A percentile compares a stretch with the other conserved stretches of the same genome.
phyloP scores from a whole-genome alignment of 225 moss, liverwort and hornwort genomes.

The Pseudoscleropodium purum region DNA sequence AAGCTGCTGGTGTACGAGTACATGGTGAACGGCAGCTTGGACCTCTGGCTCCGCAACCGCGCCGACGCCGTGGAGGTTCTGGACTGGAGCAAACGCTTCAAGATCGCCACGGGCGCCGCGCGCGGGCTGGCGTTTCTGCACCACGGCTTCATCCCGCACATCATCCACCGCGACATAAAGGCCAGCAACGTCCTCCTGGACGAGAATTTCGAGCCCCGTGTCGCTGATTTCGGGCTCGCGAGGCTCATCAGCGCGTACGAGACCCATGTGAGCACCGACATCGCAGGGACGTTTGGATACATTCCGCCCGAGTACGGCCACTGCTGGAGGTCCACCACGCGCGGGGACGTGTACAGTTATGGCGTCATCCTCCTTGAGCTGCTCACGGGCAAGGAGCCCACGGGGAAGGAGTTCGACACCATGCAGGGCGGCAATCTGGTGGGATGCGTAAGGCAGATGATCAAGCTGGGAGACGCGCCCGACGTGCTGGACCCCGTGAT shows the following conservation, averaged over 20 bases:
- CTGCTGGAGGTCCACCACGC: constrained; percentile 47
- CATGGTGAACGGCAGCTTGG: constrained; percentile 86
- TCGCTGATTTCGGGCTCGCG: constrained; percentile 77
- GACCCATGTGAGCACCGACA: constrained; percentile 49
- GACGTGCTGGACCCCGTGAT: constrained; percentile 34
- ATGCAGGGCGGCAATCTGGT: constrained; percentile 45
- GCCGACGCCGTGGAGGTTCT: constrained; percentile 73
- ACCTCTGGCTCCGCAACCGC: constrained; percentile 75
- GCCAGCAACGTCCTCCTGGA: constrained; percentile 79
- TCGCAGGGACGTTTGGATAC: constrained; percentile 55
- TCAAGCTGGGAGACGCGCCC: constrained; percentile 34
- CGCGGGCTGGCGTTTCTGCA: constrained; percentile 71
- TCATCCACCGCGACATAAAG: constrained; percentile 87
- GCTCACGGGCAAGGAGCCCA: constrained; percentile 50
- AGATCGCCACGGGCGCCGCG: constrained; percentile 72
- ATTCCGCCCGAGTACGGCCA: constrained; percentile 63
- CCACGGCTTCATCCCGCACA: constrained; percentile 88
- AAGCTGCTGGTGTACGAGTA: constrained; percentile 89
- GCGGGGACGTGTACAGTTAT: constrained; percentile 73
- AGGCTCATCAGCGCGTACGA: constrained; percentile 56
- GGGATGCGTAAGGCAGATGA: constrained; percentile 44
- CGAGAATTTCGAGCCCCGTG: constrained; percentile 68
- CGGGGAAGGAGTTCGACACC: constrained; percentile 46
- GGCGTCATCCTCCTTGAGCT: constrained; percentile 49
- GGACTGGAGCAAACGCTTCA: constrained; percentile 75